Percentiles rank a stretch among this genome's conserved stretches.
These are phyloP conservation scores for Kalmanozyma brasiliensis DNA, from an alignment of 1,284 basidiomycete species.

Conservation along the genomic window DNA sequence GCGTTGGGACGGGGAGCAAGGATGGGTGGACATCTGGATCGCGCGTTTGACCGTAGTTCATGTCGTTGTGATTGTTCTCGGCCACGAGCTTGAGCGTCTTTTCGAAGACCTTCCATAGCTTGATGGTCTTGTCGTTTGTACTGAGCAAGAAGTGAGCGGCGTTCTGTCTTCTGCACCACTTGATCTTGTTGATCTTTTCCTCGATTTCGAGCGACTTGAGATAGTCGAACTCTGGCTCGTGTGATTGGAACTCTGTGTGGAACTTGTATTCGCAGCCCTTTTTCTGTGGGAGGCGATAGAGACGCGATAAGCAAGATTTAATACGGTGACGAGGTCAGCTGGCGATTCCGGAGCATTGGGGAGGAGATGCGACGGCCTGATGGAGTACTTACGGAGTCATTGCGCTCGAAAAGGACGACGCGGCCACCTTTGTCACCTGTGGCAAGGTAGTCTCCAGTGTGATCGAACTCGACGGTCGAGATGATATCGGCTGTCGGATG, in stretches of 20 bases:
- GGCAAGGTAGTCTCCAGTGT: slow-evolving; percentile 98
- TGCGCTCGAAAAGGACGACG: slow-evolving; percentile 97
- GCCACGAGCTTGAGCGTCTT: slow-evolving; percentile 95
- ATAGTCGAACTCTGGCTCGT: slow-evolving; percentile 99
- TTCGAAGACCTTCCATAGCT: slow-evolving; percentile 99
- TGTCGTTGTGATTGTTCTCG: slow-evolving; percentile 88
- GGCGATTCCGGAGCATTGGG: no score
- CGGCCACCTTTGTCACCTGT: slow-evolving; percentile 98
- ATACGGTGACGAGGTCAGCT: no score
- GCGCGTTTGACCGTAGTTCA: slow-evolving; percentile 50
- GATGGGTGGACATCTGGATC: slow-evolving; percentile 54
- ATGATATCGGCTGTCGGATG: slow-evolving; percentile 78
- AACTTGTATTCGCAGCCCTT: slow-evolving; percentile 99
- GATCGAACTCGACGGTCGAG: slow-evolving; percentile 97
- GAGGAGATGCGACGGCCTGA: not conserved
- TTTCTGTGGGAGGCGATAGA: slow-evolving; percentile 73
- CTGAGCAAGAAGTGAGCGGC: slow-evolving; percentile 95
- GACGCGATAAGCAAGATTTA: no score
- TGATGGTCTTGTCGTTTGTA: slow-evolving; percentile 99
- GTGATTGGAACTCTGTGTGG: slow-evolving; percentile 99
- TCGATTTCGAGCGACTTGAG: slow-evolving; percentile 99
- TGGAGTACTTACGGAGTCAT: slow-evolving; percentile 82
- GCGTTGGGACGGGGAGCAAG: slow-evolving; percentile 48
- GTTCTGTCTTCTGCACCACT: slow-evolving; percentile 99
- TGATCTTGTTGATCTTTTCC: slow-evolving; percentile 99